A percentile compares a stretch with the other conserved stretches of the same genome.
phyloP scores from a whole-genome alignment of 805 yeast genomes.

The Candida maltosa region DNA sequence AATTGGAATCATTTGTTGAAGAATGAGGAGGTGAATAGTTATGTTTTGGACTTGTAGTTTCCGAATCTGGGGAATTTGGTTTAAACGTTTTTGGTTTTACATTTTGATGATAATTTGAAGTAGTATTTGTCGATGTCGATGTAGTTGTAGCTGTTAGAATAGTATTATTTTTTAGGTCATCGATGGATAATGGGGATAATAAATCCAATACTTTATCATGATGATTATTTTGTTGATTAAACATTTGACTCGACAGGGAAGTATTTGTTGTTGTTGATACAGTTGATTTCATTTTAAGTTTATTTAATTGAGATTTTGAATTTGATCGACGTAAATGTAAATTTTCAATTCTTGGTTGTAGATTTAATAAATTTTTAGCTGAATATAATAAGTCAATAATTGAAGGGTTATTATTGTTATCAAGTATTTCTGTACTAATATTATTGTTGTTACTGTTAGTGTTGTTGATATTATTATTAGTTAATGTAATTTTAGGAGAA shows the following conservation, averaged over 20 bases:
- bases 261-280: constrained; percentile 1
- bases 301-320: constrained; percentile 19
- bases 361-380: constrained; percentile 35
- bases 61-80: constrained; percentile 3
- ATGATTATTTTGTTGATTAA: constrained; percentile 4
- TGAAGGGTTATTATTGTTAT: constrained; percentile 20
- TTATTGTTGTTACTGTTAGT: not conserved
- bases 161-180: constrained; percentile 28
- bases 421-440: not conserved
- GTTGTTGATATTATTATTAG: not conserved
- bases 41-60: constrained; percentile 1
- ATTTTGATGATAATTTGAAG: too few species aligned
- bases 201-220: constrained; percentile 29
- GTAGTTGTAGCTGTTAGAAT: constrained; percentile 1
- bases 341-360: constrained; percentile 39
- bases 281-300: not conserved
- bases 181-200: constrained; percentile 38
- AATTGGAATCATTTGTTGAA: constrained; percentile 13
- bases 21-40: too few species aligned
- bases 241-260: not conserved
- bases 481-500: too few species aligned
- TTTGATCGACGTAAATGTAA: constrained; percentile 33
- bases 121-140: not conserved
- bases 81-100: too few species aligned
- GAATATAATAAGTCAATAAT: constrained; percentile 40